Percentiles rank a stretch among this genome's conserved stretches.
Evolutionary conservation across 441 rosid genomes (phyloP).

Genomic region (Codiaeum variegatum): DNA sequence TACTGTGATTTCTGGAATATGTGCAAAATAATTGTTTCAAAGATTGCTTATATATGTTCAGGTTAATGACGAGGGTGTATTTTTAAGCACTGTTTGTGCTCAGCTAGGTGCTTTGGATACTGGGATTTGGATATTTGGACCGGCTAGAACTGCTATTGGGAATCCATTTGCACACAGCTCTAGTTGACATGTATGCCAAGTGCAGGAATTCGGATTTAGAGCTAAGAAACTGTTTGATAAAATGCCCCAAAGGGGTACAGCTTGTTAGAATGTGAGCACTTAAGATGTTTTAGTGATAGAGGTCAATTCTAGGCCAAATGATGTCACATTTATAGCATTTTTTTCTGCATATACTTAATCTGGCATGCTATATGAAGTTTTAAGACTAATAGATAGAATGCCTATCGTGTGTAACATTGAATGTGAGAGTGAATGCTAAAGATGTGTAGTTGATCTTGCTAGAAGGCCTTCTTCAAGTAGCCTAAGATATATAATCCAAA

Average conservation of each 20-base stretch:
- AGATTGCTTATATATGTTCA: constrained; percentile 42
- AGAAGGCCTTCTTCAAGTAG: constrained; percentile 57
- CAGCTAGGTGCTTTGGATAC: constrained; percentile 41
- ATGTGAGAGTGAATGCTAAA: constrained; percentile 54
- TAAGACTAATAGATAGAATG: constrained; percentile 43
- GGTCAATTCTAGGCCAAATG: constrained; percentile 41
- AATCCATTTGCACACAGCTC: constrained; percentile 47
- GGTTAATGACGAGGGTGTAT: constrained; percentile 45
- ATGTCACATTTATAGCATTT: constrained; percentile 49
- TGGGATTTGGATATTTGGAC: constrained; percentile 43
- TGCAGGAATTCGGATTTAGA: constrained; percentile 55
- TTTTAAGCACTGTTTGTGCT: constrained; percentile 39
- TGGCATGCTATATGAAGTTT: constrained; percentile 52
- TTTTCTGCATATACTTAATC: constrained; percentile 63
- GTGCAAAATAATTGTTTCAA: constrained; percentile 40
- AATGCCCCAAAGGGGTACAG: constrained; percentile 40
- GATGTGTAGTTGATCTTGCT: constrained; percentile 53
- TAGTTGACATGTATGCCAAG: constrained; percentile 65
- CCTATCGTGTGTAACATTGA: constrained; percentile 32
- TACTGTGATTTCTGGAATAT: constrained; percentile 48
- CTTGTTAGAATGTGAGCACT: constrained; percentile 63
- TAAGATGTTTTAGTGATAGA: constrained; percentile 49
- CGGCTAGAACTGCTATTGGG: constrained; percentile 28
- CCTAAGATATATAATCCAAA: constrained; percentile 36
- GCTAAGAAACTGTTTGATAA: constrained; percentile 48